These are phyloP conservation scores for Monosporascus sp. DNA, from an alignment of 2,329 filamentous ascomycete genomes.

Conservation along the genomic window DNA sequence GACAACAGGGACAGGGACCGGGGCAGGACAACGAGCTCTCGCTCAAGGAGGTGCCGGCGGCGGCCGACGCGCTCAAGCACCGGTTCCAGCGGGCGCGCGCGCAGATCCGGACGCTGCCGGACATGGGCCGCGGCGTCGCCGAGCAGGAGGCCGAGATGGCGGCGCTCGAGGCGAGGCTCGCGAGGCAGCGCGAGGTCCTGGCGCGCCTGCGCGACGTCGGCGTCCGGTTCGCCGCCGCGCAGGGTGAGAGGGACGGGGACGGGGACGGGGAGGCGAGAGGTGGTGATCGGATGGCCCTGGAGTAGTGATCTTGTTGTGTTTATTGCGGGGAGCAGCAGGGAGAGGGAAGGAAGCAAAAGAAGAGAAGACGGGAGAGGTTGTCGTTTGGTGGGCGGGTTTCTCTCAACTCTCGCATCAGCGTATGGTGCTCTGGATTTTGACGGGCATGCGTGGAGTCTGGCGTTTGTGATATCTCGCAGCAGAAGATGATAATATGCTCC, in stretches of 20 bases:
- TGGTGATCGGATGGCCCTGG: background rate
- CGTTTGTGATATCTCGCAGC: background rate
- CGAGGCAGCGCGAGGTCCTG: conserved; percentile 56
- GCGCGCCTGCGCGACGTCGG: conserved; percentile 48
- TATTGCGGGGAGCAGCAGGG: background rate
- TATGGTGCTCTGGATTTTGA: background rate
- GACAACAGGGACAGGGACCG: conserved; percentile 10
- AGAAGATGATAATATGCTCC: background rate
- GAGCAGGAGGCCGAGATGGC: conserved; percentile 69
- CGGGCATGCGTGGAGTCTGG: conserved; percentile 4
- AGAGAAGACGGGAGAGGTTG: background rate
- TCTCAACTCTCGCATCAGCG: no score
- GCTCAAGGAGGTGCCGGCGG: conserved; percentile 72
- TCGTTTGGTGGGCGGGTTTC: background rate
- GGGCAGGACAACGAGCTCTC: conserved; percentile 31
- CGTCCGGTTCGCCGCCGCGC: conserved; percentile 32
- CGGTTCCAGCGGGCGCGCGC: conserved; percentile 74
- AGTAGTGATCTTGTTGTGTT: no score
- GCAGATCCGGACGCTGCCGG: conserved; percentile 60
- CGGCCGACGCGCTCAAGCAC: conserved; percentile 74
- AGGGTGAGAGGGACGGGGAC: conserved; percentile 29
- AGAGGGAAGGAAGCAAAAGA: background rate
- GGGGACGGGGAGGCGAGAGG: background rate
- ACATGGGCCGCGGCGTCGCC: conserved; percentile 59
- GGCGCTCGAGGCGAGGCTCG: conserved; percentile 59